Conservation (phyloP, 768 basidiomycete species). For the Mycena floridula region DNA sequence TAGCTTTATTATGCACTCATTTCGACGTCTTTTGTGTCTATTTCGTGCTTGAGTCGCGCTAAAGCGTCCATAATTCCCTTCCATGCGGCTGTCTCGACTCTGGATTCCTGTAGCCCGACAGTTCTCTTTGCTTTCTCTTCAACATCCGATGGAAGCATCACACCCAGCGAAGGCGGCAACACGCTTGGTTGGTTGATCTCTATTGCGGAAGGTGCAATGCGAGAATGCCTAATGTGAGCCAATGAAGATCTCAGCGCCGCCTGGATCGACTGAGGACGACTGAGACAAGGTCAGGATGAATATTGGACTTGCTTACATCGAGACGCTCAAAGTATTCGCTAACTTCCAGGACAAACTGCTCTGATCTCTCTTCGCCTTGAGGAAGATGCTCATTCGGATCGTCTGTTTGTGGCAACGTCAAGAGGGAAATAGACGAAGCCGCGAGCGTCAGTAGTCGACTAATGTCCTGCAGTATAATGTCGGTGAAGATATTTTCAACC, state of each 20-base stretch:
- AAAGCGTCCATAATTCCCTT: conserved; percentile 66
- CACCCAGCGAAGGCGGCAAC: conserved; percentile 73
- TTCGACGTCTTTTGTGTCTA: conserved; percentile 14
- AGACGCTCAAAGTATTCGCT: conserved; percentile 82
- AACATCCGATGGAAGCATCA: conserved; percentile 51
- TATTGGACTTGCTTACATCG: conserved; percentile 41
- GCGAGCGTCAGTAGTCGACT: conserved; percentile 69
- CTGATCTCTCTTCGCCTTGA: conserved; percentile 77
- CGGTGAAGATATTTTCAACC: too few relatives aligned
- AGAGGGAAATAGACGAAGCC: conserved; percentile 70
- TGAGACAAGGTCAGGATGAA: background rate
- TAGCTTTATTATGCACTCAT: background rate
- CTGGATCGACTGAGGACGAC: conserved; percentile 59
- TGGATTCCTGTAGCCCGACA: conserved; percentile 72
- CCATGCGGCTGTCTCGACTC: conserved; percentile 76
- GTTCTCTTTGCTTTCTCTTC: conserved; percentile 29
- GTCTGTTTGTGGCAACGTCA: conserved; percentile 82
- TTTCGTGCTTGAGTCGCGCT: conserved; percentile 48
- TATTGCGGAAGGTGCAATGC: conserved; percentile 85
- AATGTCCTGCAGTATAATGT: conserved; percentile 51
- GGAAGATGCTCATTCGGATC: conserved; percentile 60
- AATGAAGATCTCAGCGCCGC: conserved; percentile 69
- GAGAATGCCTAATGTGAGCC: conserved; percentile 75
- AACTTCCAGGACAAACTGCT: conserved; percentile 80
- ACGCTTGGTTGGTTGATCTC: conserved; percentile 70